Evolutionary conservation across 495 filamentous ascomycete genomes (phyloP).

Genomic region (Aspergillus nidulans): DNA sequence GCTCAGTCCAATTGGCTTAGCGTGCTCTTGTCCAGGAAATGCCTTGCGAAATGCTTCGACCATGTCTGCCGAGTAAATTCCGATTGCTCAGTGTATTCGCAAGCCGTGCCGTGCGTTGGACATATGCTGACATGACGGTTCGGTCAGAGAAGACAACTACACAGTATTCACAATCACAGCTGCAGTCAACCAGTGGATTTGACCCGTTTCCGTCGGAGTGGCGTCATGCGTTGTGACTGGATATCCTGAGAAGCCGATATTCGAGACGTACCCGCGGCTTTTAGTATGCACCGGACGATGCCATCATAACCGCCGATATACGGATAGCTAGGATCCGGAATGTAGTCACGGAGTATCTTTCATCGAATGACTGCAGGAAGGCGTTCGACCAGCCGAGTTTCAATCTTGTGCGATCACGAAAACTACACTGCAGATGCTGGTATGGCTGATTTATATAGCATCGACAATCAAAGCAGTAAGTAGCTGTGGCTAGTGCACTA

Average conservation of each 20-base stretch:
- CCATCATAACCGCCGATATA: not conserved
- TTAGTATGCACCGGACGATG: not conserved
- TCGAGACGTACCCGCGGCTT: not conserved
- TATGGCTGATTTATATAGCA: not conserved
- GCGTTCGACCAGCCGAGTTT: not conserved
- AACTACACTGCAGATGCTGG: not conserved
- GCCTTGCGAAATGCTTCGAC: not conserved
- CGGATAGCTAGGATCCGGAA: not conserved
- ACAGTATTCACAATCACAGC: constrained; percentile 10
- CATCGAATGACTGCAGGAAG: not conserved
- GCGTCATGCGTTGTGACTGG: not conserved
- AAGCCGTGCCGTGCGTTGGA: not conserved
- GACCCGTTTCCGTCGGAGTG: not conserved
- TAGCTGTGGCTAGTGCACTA: not conserved
- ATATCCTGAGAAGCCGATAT: not conserved
- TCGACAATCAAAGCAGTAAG: not conserved
- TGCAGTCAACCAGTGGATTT: not conserved
- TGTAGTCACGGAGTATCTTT: constrained; percentile 7
- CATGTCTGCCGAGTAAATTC: not conserved
- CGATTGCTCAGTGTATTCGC: not conserved
- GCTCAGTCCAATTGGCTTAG: not conserved
- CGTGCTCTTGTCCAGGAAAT: not conserved
- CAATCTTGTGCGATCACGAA: not conserved
- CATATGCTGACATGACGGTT: not conserved
- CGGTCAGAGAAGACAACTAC: constrained; percentile 6